Conservation (phyloP, 1,284 basidiomycete species). For the Hymenochaete sp. region DNA sequence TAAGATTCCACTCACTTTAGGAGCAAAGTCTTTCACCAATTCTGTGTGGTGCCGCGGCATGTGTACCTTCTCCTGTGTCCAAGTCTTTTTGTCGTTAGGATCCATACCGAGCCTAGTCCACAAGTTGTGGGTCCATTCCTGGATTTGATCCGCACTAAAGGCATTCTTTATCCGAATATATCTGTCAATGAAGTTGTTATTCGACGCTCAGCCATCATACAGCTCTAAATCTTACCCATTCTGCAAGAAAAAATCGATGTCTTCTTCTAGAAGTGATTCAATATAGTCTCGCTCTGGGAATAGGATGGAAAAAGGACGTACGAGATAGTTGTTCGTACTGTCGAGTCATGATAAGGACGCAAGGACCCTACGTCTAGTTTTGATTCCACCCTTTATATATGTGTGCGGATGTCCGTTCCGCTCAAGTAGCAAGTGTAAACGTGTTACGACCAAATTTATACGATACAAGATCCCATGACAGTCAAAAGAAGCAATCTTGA, state of each 20-base stretch:
- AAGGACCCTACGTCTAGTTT: not conserved
- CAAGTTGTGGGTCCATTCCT: slow-evolving; percentile 39
- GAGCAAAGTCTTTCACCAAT: slow-evolving; percentile 40
- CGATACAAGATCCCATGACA: too few relatives aligned
- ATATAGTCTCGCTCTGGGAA: not conserved
- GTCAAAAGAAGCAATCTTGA: too few relatives aligned
- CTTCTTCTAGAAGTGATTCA: slow-evolving; percentile 27
- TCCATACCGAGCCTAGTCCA: slow-evolving; percentile 47
- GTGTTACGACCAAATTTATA: too few relatives aligned
- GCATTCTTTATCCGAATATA: slow-evolving; percentile 43
- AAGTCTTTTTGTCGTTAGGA: slow-evolving; percentile 44
- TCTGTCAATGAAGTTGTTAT: not conserved
- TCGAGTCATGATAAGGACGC: slow-evolving; percentile 5
- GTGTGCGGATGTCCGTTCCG: not conserved
- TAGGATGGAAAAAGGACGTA: slow-evolving; percentile 1
- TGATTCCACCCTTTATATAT: not conserved
- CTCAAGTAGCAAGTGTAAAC: too few relatives aligned
- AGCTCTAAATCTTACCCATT: slow-evolving; percentile 31
- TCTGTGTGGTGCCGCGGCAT: slow-evolving; percentile 45
- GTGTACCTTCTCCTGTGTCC: slow-evolving; percentile 46
- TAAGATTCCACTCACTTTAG: slow-evolving; percentile 32
- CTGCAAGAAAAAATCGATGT: slow-evolving; percentile 46
- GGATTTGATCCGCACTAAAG: slow-evolving; percentile 43
- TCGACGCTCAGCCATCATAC: too few relatives aligned
- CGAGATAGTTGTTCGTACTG: slow-evolving; percentile 16